Evolutionary conservation across 495 filamentous ascomycete genomes (phyloP), one percentile per base, ranked within the genome.

Genomic region (Platismatia glauca): DNA sequence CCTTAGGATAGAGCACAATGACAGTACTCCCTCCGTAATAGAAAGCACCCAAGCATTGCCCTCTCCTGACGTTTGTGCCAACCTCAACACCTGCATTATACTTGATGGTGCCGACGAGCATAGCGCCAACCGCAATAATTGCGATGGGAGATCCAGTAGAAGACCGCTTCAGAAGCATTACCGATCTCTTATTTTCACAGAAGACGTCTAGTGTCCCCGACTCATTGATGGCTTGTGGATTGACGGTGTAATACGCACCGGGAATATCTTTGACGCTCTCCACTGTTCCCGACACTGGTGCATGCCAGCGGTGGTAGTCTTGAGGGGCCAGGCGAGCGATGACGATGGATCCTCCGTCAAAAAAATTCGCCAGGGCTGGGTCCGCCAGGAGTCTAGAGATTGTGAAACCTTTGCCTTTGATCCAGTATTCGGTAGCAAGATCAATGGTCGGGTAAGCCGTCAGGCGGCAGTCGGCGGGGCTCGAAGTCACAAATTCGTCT

Each of bases 241-340:
- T 76, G 37, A 79, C 76, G 20, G 74, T 73, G 31, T 71, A 72
- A 38, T 74, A 74, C 60, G 68, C 62, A 16, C 71, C 72, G 0
- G 66, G 62, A 31, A 78, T 75, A 24, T 71, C 68, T 24, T 65
- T 70, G 53, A 73, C 69, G 18, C 58, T 52, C 55, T 64, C 67
- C 29, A 79, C 71, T 20, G 41, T 70, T 1, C 76, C 77, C 0
- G 67, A 63, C 8, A 80, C 72, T 2, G 79, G 79, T 6, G 72
- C 71, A 65, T 81, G 78, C 70, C 74, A 78, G 37, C 78, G 74
- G 61, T 80, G 78, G 55, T 82, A 81, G 66, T 80, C 75, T 60
- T 75, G 75, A 9, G 77, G 72, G 8, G 68, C 70, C 0, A 82
- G 65, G 29, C 76, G 71, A 27, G 76, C 74, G 65, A 75, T 76